Conservation (phyloP, 345 rosid genomes). For the Stellera chamaejasme region DNA sequence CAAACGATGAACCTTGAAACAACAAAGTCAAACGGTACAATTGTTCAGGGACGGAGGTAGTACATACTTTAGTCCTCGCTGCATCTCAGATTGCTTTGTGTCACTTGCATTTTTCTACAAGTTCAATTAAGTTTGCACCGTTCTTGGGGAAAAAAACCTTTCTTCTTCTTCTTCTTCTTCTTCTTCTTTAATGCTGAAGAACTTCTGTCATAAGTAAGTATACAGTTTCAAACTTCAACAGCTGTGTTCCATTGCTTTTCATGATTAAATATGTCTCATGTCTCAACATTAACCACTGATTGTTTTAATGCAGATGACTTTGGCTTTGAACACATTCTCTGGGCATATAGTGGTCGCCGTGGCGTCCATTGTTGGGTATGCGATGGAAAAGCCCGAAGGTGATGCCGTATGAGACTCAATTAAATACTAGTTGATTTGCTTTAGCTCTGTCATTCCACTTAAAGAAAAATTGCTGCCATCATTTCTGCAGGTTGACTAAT, state of each 20-base stretch:
- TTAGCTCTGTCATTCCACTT: slow-evolving; percentile 1
- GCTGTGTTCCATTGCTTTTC: not conserved
- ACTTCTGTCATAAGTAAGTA: no score
- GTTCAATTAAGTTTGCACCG: no score
- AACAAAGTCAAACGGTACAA: no score
- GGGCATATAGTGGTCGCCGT: slow-evolving; percentile 95
- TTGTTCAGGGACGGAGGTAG: no score
- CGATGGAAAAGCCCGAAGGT: slow-evolving; percentile 93
- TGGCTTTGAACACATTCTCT: slow-evolving; percentile 85
- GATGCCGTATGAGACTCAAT: slow-evolving; percentile 4
- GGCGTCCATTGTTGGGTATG: slow-evolving; percentile 99
- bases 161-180: no score
- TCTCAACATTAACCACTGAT: not conserved
- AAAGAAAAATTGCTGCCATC: slow-evolving; percentile 2
- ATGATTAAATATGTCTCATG: not conserved
- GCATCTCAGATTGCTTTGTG: no score
- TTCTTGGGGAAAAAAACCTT: no score
- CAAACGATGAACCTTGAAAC: no score
- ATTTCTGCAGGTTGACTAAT: slow-evolving; percentile 57
- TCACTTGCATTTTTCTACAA: no score
- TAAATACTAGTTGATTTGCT: not conserved
- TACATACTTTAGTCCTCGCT: no score
- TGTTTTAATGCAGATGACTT: slow-evolving; percentile 64
- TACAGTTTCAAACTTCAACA: no score
- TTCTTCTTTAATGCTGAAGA: no score